These are phyloP conservation scores for Fusarium hainanense DNA, from an alignment of 2,329 filamentous ascomycete species.

Conservation along the genomic window DNA sequence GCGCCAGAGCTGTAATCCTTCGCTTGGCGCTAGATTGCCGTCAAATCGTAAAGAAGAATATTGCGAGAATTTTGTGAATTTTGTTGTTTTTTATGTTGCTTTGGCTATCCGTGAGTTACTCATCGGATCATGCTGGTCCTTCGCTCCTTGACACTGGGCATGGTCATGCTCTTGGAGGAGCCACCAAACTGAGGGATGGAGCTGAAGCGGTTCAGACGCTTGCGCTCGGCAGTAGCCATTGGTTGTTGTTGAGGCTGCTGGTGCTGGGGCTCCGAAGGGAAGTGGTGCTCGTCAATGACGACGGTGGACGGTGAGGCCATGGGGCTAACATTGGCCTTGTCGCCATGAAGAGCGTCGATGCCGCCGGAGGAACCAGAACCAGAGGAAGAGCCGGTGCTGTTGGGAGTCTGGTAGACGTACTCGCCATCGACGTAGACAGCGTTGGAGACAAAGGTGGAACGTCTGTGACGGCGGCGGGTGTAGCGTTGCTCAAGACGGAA, in stretches of 20 bases:
- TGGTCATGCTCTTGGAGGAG: constrained; percentile 51
- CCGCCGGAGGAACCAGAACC: constrained; percentile 58
- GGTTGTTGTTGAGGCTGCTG: constrained; percentile 33
- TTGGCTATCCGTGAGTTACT: constrained; percentile 25
- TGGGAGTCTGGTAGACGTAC: constrained; percentile 82
- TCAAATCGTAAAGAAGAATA: constrained; percentile 41
- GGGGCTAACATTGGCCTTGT: constrained; percentile 43
- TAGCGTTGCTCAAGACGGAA: constrained; percentile 96
- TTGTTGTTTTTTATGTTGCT: constrained; percentile 28
- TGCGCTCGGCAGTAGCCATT: constrained; percentile 51
- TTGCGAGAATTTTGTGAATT: constrained; percentile 27
- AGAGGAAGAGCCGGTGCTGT: constrained; percentile 66
- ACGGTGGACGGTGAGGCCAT: constrained; percentile 41
- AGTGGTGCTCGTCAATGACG: constrained; percentile 41
- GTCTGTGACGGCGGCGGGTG: constrained; percentile 85
- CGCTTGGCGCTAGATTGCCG: constrained; percentile 37
- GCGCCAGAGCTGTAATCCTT: constrained; percentile 28
- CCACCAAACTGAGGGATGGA: constrained; percentile 66
- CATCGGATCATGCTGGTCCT: constrained; percentile 55
- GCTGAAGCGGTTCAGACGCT: constrained; percentile 65
- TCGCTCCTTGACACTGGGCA: constrained; percentile 54
- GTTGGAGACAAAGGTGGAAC: constrained; percentile 88
- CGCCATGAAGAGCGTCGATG: constrained; percentile 53
- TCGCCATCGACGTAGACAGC: constrained; percentile 95
- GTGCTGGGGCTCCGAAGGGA: constrained; percentile 28